Evolutionary conservation across 2,329 filamentous ascomycete species (phyloP).

Genomic region (Colletotrichum camelliae): DNA sequence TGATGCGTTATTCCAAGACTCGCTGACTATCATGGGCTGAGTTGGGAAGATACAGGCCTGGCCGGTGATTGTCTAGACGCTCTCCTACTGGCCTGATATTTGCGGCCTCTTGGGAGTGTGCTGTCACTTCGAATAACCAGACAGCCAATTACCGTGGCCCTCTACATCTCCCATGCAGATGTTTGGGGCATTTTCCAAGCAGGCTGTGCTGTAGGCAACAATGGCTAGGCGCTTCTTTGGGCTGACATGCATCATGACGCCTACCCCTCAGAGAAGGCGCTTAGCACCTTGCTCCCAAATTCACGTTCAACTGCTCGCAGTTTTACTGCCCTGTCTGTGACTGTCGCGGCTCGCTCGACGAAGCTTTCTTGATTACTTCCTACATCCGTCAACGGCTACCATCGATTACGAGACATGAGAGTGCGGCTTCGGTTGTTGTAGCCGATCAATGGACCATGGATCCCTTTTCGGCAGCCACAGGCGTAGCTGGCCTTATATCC

Average conservation of each 20-base stretch:
- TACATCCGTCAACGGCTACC: no score
- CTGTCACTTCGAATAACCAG: neutral
- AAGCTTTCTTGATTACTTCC: no score
- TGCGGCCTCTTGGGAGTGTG: no score
- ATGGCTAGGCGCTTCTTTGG: neutral
- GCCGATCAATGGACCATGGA: neutral
- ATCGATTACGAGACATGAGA: neutral
- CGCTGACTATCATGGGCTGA: no score
- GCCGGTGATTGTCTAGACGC: no score
- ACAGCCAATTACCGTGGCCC: neutral
- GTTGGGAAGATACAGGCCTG: no score
- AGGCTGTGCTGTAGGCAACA: neutral
- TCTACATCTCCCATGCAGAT: neutral
- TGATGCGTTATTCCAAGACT: no score
- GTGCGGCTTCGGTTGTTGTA: accelerated
- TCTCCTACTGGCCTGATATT: no score
- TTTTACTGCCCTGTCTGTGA: no score
- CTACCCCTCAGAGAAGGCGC: neutral
- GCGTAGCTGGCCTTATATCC: neutral
- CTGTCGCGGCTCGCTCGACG: no score
- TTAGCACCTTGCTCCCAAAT: no score
- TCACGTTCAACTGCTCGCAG: no score
- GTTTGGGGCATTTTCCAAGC: neutral
- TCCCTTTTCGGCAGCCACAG: neutral
- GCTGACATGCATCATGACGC: neutral